A percentile compares a stretch with the other conserved stretches of the same genome.
phyloP scores from a whole-genome alignment of 805 yeast genomes.

The Tetrapisispora taiwanensis region DNA sequence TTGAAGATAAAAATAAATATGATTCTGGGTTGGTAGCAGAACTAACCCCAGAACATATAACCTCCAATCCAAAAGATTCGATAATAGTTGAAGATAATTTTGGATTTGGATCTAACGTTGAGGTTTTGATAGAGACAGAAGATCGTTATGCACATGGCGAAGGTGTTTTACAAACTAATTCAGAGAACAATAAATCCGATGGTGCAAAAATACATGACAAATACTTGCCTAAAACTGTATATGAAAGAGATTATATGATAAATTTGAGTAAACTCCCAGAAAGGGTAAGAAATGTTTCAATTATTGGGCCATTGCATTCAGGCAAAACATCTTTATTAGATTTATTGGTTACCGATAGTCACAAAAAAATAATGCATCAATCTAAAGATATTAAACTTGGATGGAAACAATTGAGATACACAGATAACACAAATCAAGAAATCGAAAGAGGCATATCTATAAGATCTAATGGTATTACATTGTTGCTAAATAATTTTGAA shows the following conservation, averaged over 20 bases:
- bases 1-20: neutral
- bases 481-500: slow-evolving; percentile 44
- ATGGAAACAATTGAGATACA: slow-evolving; percentile 46
- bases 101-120: slow-evolving; percentile 54
- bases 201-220: too few species aligned
- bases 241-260: slow-evolving; percentile 53
- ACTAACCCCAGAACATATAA: neutral
- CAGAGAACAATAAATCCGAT: neutral
- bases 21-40: neutral
- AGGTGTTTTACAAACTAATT: slow-evolving; percentile 24
- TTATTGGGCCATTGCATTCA: slow-evolving; percentile 72
- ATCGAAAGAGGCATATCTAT: slow-evolving; percentile 59
- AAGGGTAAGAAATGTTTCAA: slow-evolving; percentile 60
- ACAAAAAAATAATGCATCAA: slow-evolving; percentile 29
- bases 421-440: slow-evolving; percentile 66
- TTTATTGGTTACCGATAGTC: slow-evolving; percentile 56
- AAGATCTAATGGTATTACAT: slow-evolving; percentile 49
- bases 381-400: slow-evolving; percentile 27
- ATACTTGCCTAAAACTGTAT: slow-evolving; percentile 47
- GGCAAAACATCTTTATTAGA: slow-evolving; percentile 83
- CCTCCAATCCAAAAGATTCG: neutral
- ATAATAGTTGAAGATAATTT: neutral
- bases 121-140: slow-evolving; percentile 46
- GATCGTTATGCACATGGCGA: slow-evolving; percentile 43
- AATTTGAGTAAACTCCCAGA: slow-evolving; percentile 44